Evolutionary conservation across 2,329 filamentous ascomycete genomes (phyloP).

Genomic region (Diaporthe nobilis): DNA sequence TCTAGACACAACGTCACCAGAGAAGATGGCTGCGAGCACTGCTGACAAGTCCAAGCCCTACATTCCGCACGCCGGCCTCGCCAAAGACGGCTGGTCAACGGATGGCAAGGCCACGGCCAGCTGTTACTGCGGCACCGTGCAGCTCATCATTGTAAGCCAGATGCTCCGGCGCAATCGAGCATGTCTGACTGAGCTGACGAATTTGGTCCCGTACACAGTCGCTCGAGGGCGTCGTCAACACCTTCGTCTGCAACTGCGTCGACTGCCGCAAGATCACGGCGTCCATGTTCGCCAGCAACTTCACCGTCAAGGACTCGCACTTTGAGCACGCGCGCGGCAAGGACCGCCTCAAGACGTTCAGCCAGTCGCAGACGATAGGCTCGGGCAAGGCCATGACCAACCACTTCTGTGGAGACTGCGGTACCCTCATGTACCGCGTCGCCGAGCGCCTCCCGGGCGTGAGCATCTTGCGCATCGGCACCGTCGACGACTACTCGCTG

Average conservation of each 20-base stretch:
- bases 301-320: slow-evolving; percentile 61
- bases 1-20: background rate
- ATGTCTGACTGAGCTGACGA: background rate
- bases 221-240: slow-evolving; percentile 56
- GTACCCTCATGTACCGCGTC: background rate
- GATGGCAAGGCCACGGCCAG: background rate
- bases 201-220: background rate
- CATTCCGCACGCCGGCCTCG: background rate
- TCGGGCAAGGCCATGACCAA: background rate
- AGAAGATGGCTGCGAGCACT: background rate
- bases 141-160: background rate
- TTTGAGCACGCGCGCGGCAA: slow-evolving; percentile 64
- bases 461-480: slow-evolving; percentile 69
- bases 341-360: background rate
- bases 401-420: background rate
- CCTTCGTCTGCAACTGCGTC: slow-evolving; percentile 71
- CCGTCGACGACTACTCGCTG: slow-evolving; percentile 72
- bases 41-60: background rate
- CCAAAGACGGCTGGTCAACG: background rate
- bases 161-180: background rate
- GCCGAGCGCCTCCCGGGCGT: slow-evolving; percentile 54
- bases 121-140: background rate
- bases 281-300: slow-evolving; percentile 73
- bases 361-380: background rate
- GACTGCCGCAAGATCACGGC: slow-evolving; percentile 75